Evolutionary conservation across 805 yeast species (phyloP).

Genomic region (Metschnikowia baotianmanensis): DNA sequence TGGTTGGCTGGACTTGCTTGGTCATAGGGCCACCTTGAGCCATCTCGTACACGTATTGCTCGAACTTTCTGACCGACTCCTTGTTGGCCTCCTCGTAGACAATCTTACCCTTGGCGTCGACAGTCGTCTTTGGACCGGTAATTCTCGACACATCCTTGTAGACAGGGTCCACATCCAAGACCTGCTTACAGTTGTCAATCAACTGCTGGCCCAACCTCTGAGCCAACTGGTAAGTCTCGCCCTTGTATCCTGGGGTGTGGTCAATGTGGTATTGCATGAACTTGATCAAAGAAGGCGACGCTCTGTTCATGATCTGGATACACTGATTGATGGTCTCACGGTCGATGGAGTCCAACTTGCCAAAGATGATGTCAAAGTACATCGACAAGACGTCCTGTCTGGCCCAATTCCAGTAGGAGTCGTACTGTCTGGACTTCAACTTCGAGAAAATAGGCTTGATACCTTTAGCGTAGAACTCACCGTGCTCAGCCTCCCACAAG

Average conservation of each 20-base stretch:
- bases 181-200: conserved; percentile 93
- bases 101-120: conserved; percentile 86
- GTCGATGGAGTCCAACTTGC: conserved; percentile 84
- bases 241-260: conserved; percentile 76
- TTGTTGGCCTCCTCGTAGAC: conserved; percentile 82
- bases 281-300: conserved; percentile 88
- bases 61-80: conserved; percentile 88
- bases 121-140: conserved; percentile 89
- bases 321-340: conserved; percentile 96
- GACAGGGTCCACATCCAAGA: conserved; percentile 75
- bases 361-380: conserved; percentile 95
- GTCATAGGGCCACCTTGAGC: conserved; percentile 91
- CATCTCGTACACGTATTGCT: conserved; percentile 94
- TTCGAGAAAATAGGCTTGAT: conserved; percentile 86
- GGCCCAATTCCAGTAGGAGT: conserved; percentile 99
- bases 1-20: conserved; percentile 62
- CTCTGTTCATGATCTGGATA: conserved; percentile 95
- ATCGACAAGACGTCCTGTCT: conserved; percentile 92
- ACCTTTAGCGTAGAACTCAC: conserved; percentile 92
- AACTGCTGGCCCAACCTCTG: conserved; percentile 88
- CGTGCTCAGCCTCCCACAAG: conserved; percentile 77
- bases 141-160: conserved; percentile 94
- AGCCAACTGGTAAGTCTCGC: conserved; percentile 91
- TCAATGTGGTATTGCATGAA: conserved; percentile 93
- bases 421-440: conserved; percentile 92